Evolutionary conservation across 1,284 basidiomycete species (phyloP).

Genomic region (Fomitiporia mediterranea): DNA sequence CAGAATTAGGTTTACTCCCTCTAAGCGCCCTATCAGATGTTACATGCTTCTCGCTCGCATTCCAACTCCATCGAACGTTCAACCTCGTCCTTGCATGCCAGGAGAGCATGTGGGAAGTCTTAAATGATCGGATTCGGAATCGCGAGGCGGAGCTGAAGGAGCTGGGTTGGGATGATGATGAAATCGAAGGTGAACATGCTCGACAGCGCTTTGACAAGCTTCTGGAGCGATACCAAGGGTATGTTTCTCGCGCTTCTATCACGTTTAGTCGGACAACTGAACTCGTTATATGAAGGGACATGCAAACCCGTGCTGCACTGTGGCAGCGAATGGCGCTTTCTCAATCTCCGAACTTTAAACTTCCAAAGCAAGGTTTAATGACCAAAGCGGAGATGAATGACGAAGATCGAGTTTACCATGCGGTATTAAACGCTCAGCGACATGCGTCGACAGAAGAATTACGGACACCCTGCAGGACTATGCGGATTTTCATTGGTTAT

Average conservation of each 20-base stretch:
- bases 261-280: not conserved
- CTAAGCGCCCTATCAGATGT: constrained; percentile 41
- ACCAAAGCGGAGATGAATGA: constrained; percentile 65
- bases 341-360: constrained; percentile 46
- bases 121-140: constrained; percentile 55
- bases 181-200: constrained; percentile 48
- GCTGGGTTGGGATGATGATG: constrained; percentile 66
- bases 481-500: constrained; percentile 59
- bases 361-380: constrained; percentile 57
- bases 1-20: constrained; percentile 41
- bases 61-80: constrained; percentile 59
- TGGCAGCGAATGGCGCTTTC: constrained; percentile 57
- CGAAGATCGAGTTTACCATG: constrained; percentile 58
- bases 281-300: constrained; percentile 44
- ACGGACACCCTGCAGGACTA: constrained; percentile 50
- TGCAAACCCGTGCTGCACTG: constrained; percentile 60
- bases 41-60: constrained; percentile 54
- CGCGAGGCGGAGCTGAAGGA: constrained; percentile 44
- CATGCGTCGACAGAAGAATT: constrained; percentile 51
- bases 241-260: constrained; percentile 25
- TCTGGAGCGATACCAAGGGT: constrained; percentile 58
- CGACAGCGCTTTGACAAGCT: constrained; percentile 61
- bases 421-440: constrained; percentile 57
- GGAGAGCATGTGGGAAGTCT: constrained; percentile 79
- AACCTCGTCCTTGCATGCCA: constrained; percentile 61